Conservation (phyloP, 1,284 basidiomycete genomes). For the Peniophora sp. region DNA sequence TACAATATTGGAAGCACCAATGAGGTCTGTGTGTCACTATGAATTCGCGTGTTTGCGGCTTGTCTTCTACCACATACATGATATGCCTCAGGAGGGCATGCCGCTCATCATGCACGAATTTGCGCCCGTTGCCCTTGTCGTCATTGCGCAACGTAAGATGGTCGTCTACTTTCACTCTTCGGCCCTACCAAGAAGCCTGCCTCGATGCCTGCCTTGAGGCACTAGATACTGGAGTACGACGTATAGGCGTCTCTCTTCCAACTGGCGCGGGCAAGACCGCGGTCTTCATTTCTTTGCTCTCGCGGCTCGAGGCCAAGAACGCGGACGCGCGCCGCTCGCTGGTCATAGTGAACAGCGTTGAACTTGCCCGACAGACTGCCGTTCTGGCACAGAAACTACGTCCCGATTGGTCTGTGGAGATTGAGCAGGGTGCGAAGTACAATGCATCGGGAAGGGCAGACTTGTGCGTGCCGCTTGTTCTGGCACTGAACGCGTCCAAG, state of each 20-base stretch:
- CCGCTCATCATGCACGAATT: not conserved
- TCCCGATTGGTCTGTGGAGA: slow-evolving; percentile 77
- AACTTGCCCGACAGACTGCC: slow-evolving; percentile 87
- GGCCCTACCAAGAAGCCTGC: slow-evolving; percentile 90
- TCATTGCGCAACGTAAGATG: not conserved
- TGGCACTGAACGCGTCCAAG: not conserved
- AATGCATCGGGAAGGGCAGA: slow-evolving; percentile 79
- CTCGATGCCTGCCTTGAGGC: slow-evolving; percentile 74
- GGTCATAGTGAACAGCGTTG: slow-evolving; percentile 81
- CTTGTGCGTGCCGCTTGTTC: slow-evolving; percentile 45
- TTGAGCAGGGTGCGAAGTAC: slow-evolving; percentile 82
- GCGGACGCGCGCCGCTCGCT: slow-evolving; percentile 48
- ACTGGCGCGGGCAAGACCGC: slow-evolving; percentile 94
- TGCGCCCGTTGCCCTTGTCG: not conserved
- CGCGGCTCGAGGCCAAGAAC: slow-evolving; percentile 41
- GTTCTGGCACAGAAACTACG: slow-evolving; percentile 60
- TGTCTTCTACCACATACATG: slow-evolving; percentile 2
- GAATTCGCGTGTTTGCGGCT: not conserved
- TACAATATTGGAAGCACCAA: no score
- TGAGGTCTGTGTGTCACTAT: no score
- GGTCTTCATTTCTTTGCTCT: slow-evolving; percentile 79
- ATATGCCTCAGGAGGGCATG: slow-evolving; percentile 2
- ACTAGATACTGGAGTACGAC: slow-evolving; percentile 50
- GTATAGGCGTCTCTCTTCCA: slow-evolving; percentile 89
- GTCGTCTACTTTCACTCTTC: slow-evolving; percentile 32